Conservation (phyloP, 768 basidiomycete genomes). For the Kwoniella europaea region DNA sequence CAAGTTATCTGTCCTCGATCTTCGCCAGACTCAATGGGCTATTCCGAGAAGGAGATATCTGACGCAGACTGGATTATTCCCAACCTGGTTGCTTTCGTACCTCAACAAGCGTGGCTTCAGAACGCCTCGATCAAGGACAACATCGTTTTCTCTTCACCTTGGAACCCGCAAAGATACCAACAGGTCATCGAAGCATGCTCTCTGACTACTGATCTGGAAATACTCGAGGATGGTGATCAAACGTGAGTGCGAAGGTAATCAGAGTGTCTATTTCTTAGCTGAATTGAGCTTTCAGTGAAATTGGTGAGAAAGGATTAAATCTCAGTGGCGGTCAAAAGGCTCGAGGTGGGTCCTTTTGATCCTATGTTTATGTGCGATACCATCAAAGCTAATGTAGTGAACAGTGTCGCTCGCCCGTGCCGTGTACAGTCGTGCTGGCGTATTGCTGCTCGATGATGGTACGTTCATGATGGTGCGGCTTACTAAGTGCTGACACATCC, state of each 20-base stretch:
- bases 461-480: conserved; percentile 56
- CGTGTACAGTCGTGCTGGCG: conserved; percentile 83
- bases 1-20: conserved; percentile 83
- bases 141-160: conserved; percentile 80
- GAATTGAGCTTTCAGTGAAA: conserved; percentile 58
- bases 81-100: conserved; percentile 84
- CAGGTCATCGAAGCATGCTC: conserved; percentile 81
- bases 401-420: conserved; percentile 64
- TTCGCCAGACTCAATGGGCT: conserved; percentile 75
- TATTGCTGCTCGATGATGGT: conserved; percentile 84
- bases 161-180: conserved; percentile 72
- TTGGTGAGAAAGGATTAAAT: conserved; percentile 57
- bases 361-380: neutral
- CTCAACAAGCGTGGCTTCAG: conserved; percentile 69
- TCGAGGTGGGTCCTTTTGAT: conserved; percentile 51
- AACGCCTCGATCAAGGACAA: conserved; percentile 85
- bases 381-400: neutral
- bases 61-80: conserved; percentile 74
- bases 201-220: conserved; percentile 70
- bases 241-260: conserved; percentile 61
- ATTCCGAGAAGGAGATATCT: conserved; percentile 59
- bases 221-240: conserved; percentile 71
- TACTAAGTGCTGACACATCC: conserved; percentile 17
- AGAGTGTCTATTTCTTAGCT: neutral
- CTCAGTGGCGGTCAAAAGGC: conserved; percentile 65